A percentile compares a stretch with the other conserved stretches of the same genome.
These are phyloP conservation scores for Emmonsiellopsis sp. DNA, from an alignment of 2,329 filamentous ascomycete species.

Conservation along the genomic window DNA sequence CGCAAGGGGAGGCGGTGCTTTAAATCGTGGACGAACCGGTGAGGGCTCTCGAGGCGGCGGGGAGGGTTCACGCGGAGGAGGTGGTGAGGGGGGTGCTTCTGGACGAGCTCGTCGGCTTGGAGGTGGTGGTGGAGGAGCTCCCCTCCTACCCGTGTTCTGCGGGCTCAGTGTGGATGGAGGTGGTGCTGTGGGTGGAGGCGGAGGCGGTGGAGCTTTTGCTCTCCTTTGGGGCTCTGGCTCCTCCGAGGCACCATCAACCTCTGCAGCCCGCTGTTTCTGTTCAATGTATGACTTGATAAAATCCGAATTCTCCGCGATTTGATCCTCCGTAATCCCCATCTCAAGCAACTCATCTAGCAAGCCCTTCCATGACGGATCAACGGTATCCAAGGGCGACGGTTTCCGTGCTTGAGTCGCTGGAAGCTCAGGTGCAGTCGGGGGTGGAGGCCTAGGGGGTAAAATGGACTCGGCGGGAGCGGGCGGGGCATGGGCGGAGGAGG, in stretches of 20 bases:
- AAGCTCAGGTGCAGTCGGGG: conserved; percentile 18
- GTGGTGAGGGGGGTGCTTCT: conserved; percentile 28
- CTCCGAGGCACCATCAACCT: conserved; percentile 32
- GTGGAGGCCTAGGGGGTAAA: conserved; percentile 33
- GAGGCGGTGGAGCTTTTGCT: conserved; percentile 52
- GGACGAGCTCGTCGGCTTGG: conserved; percentile 36
- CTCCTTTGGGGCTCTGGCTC: conserved; percentile 38
- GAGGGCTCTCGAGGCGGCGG: conserved; percentile 55
- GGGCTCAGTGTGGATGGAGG: conserved; percentile 43
- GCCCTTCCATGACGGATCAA: conserved; percentile 53
- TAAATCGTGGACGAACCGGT: conserved; percentile 64
- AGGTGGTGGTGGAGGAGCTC: conserved; percentile 53
- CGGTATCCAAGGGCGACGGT: conserved; percentile 43
- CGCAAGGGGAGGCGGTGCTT: conserved; percentile 76
- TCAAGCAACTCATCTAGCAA: conserved; percentile 52
- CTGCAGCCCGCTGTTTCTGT: conserved; percentile 47
- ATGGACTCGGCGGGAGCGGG: conserved; percentile 37
- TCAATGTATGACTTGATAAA: conserved; percentile 62
- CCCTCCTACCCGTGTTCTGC: conserved; percentile 53
- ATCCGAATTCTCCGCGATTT: conserved; percentile 58
- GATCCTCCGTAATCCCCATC: conserved; percentile 61
- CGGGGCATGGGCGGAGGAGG: conserved; percentile 32
- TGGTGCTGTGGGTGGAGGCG: conserved; percentile 46
- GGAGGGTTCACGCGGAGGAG: conserved; percentile 42
- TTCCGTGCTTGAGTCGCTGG: conserved; percentile 25